These are phyloP conservation scores for Trichoderma sp. DNA, from an alignment of 2,329 filamentous ascomycete genomes.

Conservation along the genomic window DNA sequence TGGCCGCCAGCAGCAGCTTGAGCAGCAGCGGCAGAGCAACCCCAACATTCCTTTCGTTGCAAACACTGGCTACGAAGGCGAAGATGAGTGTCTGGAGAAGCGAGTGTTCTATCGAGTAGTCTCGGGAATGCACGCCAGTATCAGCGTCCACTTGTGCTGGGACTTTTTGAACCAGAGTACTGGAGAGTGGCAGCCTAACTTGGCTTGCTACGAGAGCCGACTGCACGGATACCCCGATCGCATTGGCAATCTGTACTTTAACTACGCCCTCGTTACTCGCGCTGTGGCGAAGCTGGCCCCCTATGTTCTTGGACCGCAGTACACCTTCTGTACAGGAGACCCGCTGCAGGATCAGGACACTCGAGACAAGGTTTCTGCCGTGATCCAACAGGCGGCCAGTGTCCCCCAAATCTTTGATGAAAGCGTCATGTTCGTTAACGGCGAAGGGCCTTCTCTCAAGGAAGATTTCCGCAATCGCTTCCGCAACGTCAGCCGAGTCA, in stretches of 20 bases:
- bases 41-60: conserved; percentile 59
- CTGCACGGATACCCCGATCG: conserved; percentile 83
- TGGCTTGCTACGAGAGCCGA: conserved; percentile 83
- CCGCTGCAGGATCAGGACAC: conserved; percentile 73
- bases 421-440: conserved; percentile 86
- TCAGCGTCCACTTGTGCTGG: conserved; percentile 93
- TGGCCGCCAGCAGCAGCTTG: conserved; percentile 58
- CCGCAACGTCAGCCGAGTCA: conserved; percentile 91
- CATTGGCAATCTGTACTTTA: conserved; percentile 97
- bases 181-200: conserved; percentile 86
- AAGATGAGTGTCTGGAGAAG: conserved; percentile 95
- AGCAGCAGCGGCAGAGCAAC: conserved; percentile 44
- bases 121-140: conserved; percentile 97
- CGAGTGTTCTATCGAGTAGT: conserved; percentile 96
- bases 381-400: conserved; percentile 67
- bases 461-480: conserved; percentile 98
- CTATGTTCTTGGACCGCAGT: conserved; percentile 63
- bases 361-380: conserved; percentile 73
- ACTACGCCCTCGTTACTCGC: conserved; percentile 92
- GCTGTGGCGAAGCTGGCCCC: conserved; percentile 87
- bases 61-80: conserved; percentile 66
- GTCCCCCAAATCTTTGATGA: conserved; percentile 89
- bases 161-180: conserved; percentile 95
- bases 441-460: conserved; percentile 73
- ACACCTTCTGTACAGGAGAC: conserved; percentile 92